Evolutionary conservation across 345 rosid genomes (phyloP).

Genomic region (Viola odorata): DNA sequence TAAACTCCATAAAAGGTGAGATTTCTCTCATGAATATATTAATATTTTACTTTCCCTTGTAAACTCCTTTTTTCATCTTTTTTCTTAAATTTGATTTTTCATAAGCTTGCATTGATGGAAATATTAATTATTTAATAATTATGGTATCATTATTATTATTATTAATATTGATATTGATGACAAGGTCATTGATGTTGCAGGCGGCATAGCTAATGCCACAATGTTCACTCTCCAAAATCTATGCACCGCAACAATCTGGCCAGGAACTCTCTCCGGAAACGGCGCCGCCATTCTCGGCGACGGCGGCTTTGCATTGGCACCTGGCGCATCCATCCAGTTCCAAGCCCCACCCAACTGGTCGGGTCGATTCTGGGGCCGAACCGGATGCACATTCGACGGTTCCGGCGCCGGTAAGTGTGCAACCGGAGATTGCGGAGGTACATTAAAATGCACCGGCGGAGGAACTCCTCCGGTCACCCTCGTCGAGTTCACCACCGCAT

Average conservation of each 20-base stretch:
- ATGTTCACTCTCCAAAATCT: conserved; percentile 61
- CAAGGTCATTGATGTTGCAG: conserved; percentile 14
- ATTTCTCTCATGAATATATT: no score
- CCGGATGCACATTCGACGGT: conserved; percentile 67
- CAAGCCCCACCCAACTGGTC: conserved; percentile 78
- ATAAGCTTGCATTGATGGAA: no score
- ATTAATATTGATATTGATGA: no score
- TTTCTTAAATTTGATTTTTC: no score
- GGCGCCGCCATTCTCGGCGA: conserved; percentile 50
- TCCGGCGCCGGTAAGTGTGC: conserved; percentile 60
- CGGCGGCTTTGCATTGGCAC: conserved; percentile 56
- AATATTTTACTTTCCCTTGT: no score
- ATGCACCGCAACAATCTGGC: conserved; percentile 79
- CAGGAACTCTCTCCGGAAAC: conserved; percentile 72
- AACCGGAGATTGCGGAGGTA: conserved; percentile 83
- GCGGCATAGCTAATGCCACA: conserved; percentile 40
- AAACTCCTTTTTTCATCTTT: not conserved
- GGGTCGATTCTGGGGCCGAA: conserved; percentile 85
- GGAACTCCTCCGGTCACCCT: conserved; percentile 70
- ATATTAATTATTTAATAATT: no score
- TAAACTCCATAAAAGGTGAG: no score
- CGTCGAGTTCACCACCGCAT: conserved; percentile 66
- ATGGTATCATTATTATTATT: no score
- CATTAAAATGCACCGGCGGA: conserved; percentile 59
- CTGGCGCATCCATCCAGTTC: conserved; percentile 47